These are phyloP conservation scores for Sugiyamaella sp. DNA, from an alignment of 1,139 yeast genomes.

Conservation along the genomic window DNA sequence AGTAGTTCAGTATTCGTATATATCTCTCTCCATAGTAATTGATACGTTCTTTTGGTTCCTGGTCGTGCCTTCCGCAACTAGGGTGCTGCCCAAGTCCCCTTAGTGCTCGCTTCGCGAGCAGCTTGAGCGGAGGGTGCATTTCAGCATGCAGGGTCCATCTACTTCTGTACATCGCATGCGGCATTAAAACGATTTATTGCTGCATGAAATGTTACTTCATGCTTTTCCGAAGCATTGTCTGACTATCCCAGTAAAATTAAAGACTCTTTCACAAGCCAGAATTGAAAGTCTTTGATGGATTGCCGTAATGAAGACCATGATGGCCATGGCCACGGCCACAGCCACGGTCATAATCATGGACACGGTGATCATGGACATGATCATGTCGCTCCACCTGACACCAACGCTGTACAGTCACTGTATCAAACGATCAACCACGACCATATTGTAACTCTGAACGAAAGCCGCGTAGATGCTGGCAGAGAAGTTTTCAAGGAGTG, in stretches of 20 bases:
- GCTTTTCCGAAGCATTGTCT: too few relatives aligned
- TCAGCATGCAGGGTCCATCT: conserved; percentile 1
- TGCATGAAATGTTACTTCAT: too few relatives aligned
- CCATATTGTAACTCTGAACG: conserved; percentile 67
- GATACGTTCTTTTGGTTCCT: background rate
- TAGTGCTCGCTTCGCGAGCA: background rate
- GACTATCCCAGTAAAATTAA: too few relatives aligned
- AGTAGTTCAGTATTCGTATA: too few relatives aligned
- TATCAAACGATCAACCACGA: conserved; percentile 61
- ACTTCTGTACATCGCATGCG: background rate
- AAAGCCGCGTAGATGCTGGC: conserved; percentile 54
- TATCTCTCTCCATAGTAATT: background rate
- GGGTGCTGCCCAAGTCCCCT: background rate
- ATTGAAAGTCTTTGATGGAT: conserved; percentile 23
- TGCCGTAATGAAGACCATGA: conserved; percentile 39
- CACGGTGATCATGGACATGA: conserved; percentile 41
- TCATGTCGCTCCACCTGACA: conserved; percentile 70
- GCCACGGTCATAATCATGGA: conserved; percentile 29
- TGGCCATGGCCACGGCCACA: conserved; percentile 40
- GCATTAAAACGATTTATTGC: background rate
- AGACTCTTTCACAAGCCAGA: too few relatives aligned
- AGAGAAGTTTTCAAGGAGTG: conserved; percentile 55
- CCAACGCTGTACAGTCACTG: conserved; percentile 70
- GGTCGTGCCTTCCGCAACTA: background rate
- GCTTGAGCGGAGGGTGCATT: background rate